phyloP scores from a whole-genome alignment of 2,329 filamentous ascomycete genomes.

The Huntiella decipiens region DNA sequence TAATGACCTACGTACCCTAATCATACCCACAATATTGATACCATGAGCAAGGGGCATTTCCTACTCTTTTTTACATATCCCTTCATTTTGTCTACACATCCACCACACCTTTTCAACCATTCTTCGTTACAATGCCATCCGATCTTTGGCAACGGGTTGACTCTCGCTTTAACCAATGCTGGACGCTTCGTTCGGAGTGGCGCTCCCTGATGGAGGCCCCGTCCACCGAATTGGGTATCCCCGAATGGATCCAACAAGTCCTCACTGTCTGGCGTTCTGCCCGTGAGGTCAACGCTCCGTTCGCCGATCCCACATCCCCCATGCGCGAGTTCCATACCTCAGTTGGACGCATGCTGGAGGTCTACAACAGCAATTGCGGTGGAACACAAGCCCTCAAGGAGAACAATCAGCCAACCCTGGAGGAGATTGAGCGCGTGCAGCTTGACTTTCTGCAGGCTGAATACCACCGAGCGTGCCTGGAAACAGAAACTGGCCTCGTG shows the following conservation, averaged over 20 bases:
- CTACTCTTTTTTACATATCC: neutral
- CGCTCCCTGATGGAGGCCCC: slow-evolving; percentile 4
- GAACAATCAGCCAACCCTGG: slow-evolving; percentile 4
- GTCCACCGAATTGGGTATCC: slow-evolving; percentile 1
- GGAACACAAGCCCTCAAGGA: slow-evolving; percentile 2
- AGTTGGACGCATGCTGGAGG: slow-evolving; percentile 22
- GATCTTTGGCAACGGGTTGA: slow-evolving; percentile 8
- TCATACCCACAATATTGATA: too few species aligned
- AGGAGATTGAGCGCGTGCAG: slow-evolving; percentile 5
- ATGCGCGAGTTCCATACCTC: slow-evolving; percentile 32
- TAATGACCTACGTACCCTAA: too few species aligned
- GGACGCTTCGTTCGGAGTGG: slow-evolving; percentile 8
- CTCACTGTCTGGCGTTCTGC: slow-evolving; percentile 8
- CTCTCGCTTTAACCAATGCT: slow-evolving; percentile 2
- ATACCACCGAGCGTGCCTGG: slow-evolving; percentile 7
- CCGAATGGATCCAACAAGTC: slow-evolving; percentile 4
- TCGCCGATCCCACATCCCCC: slow-evolving; percentile 19
- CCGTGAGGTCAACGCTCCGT: slow-evolving; percentile 3
- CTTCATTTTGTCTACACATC: neutral
- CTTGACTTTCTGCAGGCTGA: slow-evolving; percentile 4
- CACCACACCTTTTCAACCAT: neutral
- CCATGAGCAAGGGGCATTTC: too few species aligned
- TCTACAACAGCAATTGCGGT: slow-evolving; percentile 9
- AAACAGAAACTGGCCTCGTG: neutral
- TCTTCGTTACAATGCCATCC: slow-evolving; percentile 6